Evolutionary conservation across 2,329 filamentous ascomycete species (phyloP).

Genomic region (Aspergillus uvarum): DNA sequence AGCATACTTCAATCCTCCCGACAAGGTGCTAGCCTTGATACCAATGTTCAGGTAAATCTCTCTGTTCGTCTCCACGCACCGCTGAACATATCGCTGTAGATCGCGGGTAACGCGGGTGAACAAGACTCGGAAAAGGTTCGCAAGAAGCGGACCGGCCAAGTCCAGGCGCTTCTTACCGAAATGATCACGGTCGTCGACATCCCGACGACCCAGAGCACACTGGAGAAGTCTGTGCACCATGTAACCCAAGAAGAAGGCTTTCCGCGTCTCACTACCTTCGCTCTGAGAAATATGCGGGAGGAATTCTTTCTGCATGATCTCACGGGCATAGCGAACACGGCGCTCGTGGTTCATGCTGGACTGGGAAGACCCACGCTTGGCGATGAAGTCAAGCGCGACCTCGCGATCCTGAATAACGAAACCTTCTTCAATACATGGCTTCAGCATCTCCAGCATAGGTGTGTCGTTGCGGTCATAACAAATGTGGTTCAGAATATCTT

Average conservation of each 20-base stretch:
- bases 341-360: constrained; percentile 73
- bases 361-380: constrained; percentile 78
- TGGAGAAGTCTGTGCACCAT: constrained; percentile 97
- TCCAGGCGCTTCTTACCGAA: constrained; percentile 98
- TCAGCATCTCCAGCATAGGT: constrained; percentile 95
- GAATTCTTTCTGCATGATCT: constrained; percentile 96
- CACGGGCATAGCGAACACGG: constrained; percentile 86
- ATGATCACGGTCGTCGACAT: constrained; percentile 96
- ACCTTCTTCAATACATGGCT: constrained; percentile 94
- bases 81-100: constrained; percentile 84
- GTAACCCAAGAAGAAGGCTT: constrained; percentile 97
- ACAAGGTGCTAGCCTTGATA: constrained; percentile 86
- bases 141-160: constrained; percentile 87
- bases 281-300: constrained; percentile 94
- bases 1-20: constrained; percentile 93
- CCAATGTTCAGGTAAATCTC: constrained; percentile 90
- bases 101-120: constrained; percentile 90
- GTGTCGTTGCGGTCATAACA: constrained; percentile 94
- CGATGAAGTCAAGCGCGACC: constrained; percentile 91
- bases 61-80: constrained; percentile 82
- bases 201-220: constrained; percentile 85
- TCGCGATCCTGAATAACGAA: constrained; percentile 95
- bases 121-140: constrained; percentile 91
- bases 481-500: constrained; percentile 97
- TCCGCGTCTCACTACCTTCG: constrained; percentile 90